These are phyloP conservation scores for Xylariaceae sp. DNA, from an alignment of 2,329 filamentous ascomycete species.

Conservation along the genomic window DNA sequence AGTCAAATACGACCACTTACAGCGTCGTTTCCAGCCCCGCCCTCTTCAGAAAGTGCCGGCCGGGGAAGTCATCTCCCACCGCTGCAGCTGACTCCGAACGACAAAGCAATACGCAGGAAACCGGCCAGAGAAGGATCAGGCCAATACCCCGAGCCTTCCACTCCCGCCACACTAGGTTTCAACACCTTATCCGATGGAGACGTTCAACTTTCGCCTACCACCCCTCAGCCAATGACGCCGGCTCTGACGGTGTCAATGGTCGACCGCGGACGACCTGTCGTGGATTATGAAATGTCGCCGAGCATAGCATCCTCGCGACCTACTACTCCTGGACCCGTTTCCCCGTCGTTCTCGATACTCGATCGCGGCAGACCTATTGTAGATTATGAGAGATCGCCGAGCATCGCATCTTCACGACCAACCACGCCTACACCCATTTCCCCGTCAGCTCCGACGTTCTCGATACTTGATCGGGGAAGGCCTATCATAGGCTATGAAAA, in stretches of 20 bases:
- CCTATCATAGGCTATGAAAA: slow-evolving; percentile 31
- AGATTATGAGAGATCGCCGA: slow-evolving; percentile 25
- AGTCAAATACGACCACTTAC: slow-evolving; percentile 17
- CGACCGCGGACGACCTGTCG: slow-evolving; percentile 36
- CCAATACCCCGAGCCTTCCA: slow-evolving; percentile 32
- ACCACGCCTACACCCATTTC: slow-evolving; percentile 18
- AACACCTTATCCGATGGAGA: slow-evolving; percentile 38
- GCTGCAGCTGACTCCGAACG: slow-evolving; percentile 26
- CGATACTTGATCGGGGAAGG: slow-evolving; percentile 35
- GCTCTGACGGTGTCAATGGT: slow-evolving; percentile 33
- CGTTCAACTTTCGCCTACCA: slow-evolving; percentile 35
- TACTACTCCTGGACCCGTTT: slow-evolving; percentile 19
- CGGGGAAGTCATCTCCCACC: slow-evolving; percentile 21
- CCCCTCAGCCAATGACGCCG: slow-evolving; percentile 32
- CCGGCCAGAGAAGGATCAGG: slow-evolving; percentile 31
- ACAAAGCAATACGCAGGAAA: slow-evolving; percentile 44
- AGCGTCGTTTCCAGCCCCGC: slow-evolving; percentile 35
- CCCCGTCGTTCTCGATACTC: slow-evolving; percentile 33
- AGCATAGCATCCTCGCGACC: slow-evolving; percentile 5
- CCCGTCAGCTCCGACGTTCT: slow-evolving; percentile 20
- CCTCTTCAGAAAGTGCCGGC: slow-evolving; percentile 31
- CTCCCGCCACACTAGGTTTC: slow-evolving; percentile 23
- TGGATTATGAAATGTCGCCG: slow-evolving; percentile 27
- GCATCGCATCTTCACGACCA: slow-evolving; percentile 2
- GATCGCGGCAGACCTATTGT: slow-evolving; percentile 36